Base-by-base conservation (phyloP, 805 yeast genomes). In the Ogataea neopini region DNA sequence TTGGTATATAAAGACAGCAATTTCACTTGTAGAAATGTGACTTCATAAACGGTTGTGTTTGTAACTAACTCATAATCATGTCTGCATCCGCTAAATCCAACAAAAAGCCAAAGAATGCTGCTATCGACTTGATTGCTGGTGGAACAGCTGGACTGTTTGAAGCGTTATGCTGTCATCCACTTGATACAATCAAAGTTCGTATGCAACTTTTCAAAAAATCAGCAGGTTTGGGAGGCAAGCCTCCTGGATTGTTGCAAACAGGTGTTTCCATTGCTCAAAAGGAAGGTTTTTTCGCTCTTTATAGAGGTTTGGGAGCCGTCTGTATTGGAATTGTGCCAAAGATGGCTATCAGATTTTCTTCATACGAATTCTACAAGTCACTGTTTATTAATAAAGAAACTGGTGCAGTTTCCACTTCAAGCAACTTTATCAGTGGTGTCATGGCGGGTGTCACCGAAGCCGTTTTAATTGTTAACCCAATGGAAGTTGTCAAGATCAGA, bases 381-480 rank as follows among this genome's bases (percentile, higher is more conserved):
- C 67, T 81, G 48, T 75, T 92, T 53, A 78, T 80, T 30, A 79
- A 81, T 49, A 66, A 69, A 42, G 75, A 75, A 43, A 80, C 87
- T 45, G 86, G 89, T 20, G 70, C 74, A 10, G 83, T 89, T 46
- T 65, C 86, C 35, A 86, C 97, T 4, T 79, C 80, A 40, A 78
- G 81, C 59, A 88, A 91, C 9, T 92, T 92, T 64, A 56, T 87
- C 43, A 91, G 97, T 37, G 99, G 99, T 71, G 94, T 92, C 20
- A 91, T 96, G 68, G 98, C 99, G 15, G 99, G 99, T 72, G 75
- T 88, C 64, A 88, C 97, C 42, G 99, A 92, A 71, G 97, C 98
- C 1, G 91, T 94, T 47, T 70, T 86, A 50, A 92, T 92, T 49
- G 99, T 92, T 35, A 94, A 89, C 66, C 98, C 98, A 38, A 92